These are phyloP conservation scores for Solanum tacnaense DNA, from an alignment of 257 asterid species.

Conservation along the genomic window DNA sequence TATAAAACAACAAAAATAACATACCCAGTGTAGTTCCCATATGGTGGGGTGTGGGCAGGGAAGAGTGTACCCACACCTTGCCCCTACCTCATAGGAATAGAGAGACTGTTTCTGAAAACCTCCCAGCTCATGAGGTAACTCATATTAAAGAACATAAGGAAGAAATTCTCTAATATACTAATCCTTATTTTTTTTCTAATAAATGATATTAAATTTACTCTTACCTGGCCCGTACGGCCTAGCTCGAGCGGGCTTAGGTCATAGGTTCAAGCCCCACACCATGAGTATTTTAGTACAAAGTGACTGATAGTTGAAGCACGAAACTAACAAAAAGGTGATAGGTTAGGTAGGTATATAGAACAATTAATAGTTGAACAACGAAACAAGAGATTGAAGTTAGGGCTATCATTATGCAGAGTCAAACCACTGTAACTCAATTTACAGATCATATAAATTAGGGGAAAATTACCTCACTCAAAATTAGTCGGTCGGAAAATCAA, in stretches of 20 bases:
- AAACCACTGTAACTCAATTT: background rate
- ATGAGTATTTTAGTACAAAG: background rate
- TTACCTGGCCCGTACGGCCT: background rate
- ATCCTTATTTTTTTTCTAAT: background rate
- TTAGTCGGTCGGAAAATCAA: background rate
- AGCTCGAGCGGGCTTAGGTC: background rate
- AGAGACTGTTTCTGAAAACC: background rate
- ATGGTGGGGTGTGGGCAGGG: background rate
- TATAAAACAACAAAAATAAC: background rate
- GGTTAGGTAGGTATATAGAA: no score
- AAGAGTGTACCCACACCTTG: no score
- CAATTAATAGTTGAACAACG: no score
- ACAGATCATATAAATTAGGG: background rate
- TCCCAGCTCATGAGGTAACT: background rate
- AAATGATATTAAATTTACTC: background rate
- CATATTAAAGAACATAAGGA: background rate
- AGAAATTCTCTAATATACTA: background rate
- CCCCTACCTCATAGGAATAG: no score
- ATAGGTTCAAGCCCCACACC: background rate
- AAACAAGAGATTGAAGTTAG: background rate
- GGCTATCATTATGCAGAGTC: background rate
- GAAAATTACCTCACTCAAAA: background rate
- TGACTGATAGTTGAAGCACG: background rate
- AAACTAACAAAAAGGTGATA: background rate
- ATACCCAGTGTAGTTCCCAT: background rate